A percentile compares a stretch with the other conserved stretches of the same genome.
These are phyloP conservation scores for Calocybe indica DNA, from an alignment of 768 basidiomycete genomes.

Conservation along the genomic window DNA sequence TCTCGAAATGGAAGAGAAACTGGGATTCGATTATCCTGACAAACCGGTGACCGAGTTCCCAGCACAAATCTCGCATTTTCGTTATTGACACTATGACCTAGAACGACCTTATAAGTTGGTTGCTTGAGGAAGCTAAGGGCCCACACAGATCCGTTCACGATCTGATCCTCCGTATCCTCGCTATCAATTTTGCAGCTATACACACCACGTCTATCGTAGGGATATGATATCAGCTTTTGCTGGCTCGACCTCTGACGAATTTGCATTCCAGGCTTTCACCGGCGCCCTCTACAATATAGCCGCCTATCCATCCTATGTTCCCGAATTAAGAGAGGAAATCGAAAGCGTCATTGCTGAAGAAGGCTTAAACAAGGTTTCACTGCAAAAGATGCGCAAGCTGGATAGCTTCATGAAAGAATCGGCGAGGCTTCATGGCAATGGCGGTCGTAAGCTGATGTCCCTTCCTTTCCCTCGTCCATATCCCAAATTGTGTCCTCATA, in stretches of 20 bases:
- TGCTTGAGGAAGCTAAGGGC: slow-evolving; percentile 30
- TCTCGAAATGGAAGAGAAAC: slow-evolving; percentile 19
- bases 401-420: slow-evolving; percentile 36
- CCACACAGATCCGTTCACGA: slow-evolving; percentile 22
- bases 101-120: slow-evolving; percentile 44
- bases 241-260: not conserved
- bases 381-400: slow-evolving; percentile 27
- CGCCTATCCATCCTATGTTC: slow-evolving; percentile 16
- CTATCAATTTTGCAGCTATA: slow-evolving; percentile 32
- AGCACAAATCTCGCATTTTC: not conserved
- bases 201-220: slow-evolving; percentile 33
- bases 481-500: not conserved
- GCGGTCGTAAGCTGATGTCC: slow-evolving; percentile 12
- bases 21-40: slow-evolving; percentile 22
- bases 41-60: slow-evolving; percentile 18
- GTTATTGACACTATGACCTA: slow-evolving; percentile 7
- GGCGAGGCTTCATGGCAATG: slow-evolving; percentile 20
- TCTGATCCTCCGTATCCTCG: slow-evolving; percentile 22
- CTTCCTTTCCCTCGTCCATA: not conserved
- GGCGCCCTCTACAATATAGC: slow-evolving; percentile 21
- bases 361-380: slow-evolving; percentile 23
- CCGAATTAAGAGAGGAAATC: slow-evolving; percentile 30
- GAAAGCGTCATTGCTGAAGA: slow-evolving; percentile 22
- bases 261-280: slow-evolving; percentile 17
- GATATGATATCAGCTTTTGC: not conserved